A percentile compares a stretch with the other conserved stretches of the same genome.
phyloP scores from a whole-genome alignment of 1,284 basidiomycete genomes.

The Xerocomus minutiporus region DNA sequence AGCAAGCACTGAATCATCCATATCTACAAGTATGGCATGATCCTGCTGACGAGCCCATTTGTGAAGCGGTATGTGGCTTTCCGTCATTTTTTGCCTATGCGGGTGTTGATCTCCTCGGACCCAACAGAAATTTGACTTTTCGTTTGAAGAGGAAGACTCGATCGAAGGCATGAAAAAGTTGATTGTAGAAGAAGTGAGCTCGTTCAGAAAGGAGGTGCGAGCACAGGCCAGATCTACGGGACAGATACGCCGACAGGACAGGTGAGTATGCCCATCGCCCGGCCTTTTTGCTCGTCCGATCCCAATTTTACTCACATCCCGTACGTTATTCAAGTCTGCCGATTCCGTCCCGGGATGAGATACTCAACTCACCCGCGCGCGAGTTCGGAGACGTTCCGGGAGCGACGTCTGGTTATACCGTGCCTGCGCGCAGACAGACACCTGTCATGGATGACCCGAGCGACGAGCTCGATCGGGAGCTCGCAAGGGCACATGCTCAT shows the following conservation, averaged over 20 bases:
- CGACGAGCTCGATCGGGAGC: slow-evolving; percentile 79
- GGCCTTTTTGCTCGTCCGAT: not conserved
- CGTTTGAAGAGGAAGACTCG: slow-evolving; percentile 95
- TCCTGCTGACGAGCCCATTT: slow-evolving; percentile 85
- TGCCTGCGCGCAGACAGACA: slow-evolving; percentile 43
- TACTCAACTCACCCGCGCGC: slow-evolving; percentile 67
- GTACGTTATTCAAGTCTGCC: slow-evolving; percentile 48
- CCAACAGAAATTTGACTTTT: slow-evolving; percentile 86
- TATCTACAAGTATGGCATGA: slow-evolving; percentile 95
- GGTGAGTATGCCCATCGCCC: slow-evolving; percentile 37
- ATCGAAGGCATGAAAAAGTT: slow-evolving; percentile 97
- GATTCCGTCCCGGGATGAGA: slow-evolving; percentile 75
- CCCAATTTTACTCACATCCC: slow-evolving; percentile 1
- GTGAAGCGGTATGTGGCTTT: slow-evolving; percentile 54
- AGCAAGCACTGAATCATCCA: slow-evolving; percentile 92
- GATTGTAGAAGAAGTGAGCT: slow-evolving; percentile 90
- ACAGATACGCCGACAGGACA: slow-evolving; percentile 69
- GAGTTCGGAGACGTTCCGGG: slow-evolving; percentile 65
- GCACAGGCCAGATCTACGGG: slow-evolving; percentile 66
- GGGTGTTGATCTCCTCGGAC: not conserved
- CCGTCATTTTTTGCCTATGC: slow-evolving; percentile 9
- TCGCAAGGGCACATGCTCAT: slow-evolving; percentile 65
- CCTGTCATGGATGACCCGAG: slow-evolving; percentile 81
- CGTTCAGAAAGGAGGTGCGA: slow-evolving; percentile 85
- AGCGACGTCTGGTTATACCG: slow-evolving; percentile 65